A percentile compares a stretch with the other conserved stretches of the same genome.
These are phyloP conservation scores for Gaultheria prostrata DNA, from an alignment of 148 eudicot genomes.

Conservation along the genomic window DNA sequence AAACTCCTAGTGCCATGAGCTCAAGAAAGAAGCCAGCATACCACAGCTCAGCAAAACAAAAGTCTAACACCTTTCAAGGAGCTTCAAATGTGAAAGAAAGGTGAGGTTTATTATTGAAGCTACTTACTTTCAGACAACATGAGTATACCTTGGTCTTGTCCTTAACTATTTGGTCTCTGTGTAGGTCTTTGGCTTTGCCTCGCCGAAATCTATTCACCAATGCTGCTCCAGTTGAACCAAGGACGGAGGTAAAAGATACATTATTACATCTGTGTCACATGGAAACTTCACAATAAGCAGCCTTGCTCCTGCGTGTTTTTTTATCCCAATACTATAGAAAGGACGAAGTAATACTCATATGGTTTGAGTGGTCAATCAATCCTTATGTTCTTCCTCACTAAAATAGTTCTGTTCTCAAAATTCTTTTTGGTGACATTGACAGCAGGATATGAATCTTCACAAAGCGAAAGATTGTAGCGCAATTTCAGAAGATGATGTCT, in stretches of 20 bases:
- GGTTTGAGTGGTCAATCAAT: neutral
- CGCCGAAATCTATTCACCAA: constrained; percentile 43
- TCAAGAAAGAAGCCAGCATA: constrained; percentile 37
- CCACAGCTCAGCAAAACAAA: constrained; percentile 37
- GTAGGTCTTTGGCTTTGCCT: constrained; percentile 33
- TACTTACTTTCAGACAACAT: neutral
- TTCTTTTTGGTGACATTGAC: neutral
- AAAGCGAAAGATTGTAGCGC: constrained; percentile 4
- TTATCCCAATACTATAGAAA: neutral
- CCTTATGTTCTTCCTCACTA: neutral
- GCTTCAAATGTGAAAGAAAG: constrained; percentile 33
- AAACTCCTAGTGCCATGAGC: constrained; percentile 50
- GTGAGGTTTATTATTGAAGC: constrained; percentile 21
- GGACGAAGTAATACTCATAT: neutral
- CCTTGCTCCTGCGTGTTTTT: neutral
- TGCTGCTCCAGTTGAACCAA: constrained; percentile 30
- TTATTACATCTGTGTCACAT: neutral
- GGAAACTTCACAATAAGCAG: neutral
- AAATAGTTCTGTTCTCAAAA: neutral
- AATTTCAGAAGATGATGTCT: constrained; percentile 16
- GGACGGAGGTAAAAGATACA: constrained; percentile 26
- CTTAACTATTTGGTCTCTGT: neutral
- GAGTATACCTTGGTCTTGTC: neutral
- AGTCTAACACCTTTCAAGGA: constrained; percentile 27
- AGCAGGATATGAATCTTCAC: constrained; percentile 16